Evolutionary conservation across 2,329 filamentous ascomycete species (phyloP).

Genomic region (Fonsecaea monophora): DNA sequence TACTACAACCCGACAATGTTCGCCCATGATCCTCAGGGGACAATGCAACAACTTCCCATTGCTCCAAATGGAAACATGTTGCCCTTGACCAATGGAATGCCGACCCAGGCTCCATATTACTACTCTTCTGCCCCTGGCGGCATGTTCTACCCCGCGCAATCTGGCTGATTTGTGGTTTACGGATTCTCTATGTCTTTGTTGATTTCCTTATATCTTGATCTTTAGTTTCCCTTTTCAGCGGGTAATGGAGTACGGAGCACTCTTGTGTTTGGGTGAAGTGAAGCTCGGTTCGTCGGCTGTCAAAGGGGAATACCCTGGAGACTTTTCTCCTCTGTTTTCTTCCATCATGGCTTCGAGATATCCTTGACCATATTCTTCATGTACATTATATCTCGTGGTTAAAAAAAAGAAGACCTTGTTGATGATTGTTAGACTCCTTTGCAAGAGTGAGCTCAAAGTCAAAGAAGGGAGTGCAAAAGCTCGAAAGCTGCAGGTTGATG

Average conservation of each 20-base stretch:
- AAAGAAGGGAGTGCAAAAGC: background rate
- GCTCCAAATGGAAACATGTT: conserved; percentile 62
- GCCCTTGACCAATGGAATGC: conserved; percentile 82
- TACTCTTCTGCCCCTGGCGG: conserved; percentile 63
- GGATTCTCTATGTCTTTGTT: conserved; percentile 7
- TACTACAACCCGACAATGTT: conserved; percentile 77
- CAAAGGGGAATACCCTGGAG: conserved; percentile 5
- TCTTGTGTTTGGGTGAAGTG: conserved; percentile 28
- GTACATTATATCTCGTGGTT: conserved; percentile 35
- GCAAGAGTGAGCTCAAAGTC: background rate
- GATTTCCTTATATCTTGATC: conserved; percentile 19
- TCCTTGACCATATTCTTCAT: conserved; percentile 32
- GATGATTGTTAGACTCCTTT: conserved; percentile 20
- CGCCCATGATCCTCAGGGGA: conserved; percentile 45
- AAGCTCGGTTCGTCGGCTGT: conserved; percentile 25
- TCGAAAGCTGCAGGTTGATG: background rate
- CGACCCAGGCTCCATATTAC: conserved; percentile 63
- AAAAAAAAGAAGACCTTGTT: conserved; percentile 15
- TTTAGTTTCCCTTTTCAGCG: conserved; percentile 24
- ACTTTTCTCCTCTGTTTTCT: conserved; percentile 19
- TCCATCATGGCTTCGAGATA: conserved; percentile 28
- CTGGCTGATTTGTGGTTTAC: conserved; percentile 23
- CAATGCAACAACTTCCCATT: conserved; percentile 60
- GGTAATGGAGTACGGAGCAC: conserved; percentile 25
- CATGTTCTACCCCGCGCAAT: conserved; percentile 51